Evolutionary conservation across 306 rosid species (phyloP), one percentile per base, ranked within the genome.

Genomic region (Trichosanthes truncata): DNA sequence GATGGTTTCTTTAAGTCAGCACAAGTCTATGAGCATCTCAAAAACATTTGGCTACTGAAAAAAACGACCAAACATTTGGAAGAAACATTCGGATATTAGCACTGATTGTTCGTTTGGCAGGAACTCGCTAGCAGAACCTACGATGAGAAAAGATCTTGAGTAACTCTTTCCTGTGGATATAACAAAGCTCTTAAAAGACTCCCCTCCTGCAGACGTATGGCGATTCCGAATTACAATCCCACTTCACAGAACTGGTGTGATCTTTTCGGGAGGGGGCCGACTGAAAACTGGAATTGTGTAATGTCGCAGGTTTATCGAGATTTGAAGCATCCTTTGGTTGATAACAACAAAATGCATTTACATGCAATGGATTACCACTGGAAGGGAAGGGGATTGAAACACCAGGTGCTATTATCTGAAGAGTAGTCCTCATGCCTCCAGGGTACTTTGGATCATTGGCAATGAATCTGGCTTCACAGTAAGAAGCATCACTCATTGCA

Each of bases 221-320:
- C 33, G 82, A 81, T 84, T 83, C 85, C 7, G 83, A 29, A 38
- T 56, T 72, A 77, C 86, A 79, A 66, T 80, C 75, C 91, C 91
- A 88, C 35, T 69, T 79, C 25, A 45, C 89, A 57, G 86, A 81
- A 67, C 82, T 84, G 60, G 80, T 56, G 31, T 60, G 82, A 14
- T 79, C 79, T 81, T 52, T 87, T 45, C 72, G 74, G 15, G 86
- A 48, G 36, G 86, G 83, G 69, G 31, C 2, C 3, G 55, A 77
- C 36, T 77, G 68, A 57, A 77, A 77, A 36, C 38, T 57, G 0
- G 68, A 55, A 77, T 40, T 56, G 38, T 45, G 36, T 57, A 57
- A 0, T 38, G 80, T 8, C 1, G 63, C 6, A 2, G 68, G 69
- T 53, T 82, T 87, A 15, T 75, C 56, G 8, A 29, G 80, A 46